phyloP scores from a whole-genome alignment of 192 early-diverging fungal species.

The Backusella mclennaniae region DNA sequence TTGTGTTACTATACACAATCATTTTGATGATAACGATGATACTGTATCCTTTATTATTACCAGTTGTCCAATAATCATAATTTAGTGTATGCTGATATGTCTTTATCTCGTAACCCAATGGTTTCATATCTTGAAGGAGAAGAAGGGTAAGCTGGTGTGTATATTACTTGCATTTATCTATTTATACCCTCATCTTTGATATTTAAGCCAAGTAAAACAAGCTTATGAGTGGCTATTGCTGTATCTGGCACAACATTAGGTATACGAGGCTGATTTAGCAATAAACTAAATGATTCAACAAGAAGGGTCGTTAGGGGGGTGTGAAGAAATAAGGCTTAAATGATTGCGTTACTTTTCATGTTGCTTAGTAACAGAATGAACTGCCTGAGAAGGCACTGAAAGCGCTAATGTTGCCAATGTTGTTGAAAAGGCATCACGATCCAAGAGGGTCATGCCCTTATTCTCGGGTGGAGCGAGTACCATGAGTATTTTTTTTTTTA shows the following conservation, averaged over 20 bases:
- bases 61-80: constrained; percentile 68
- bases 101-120: neutral
- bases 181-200: constrained; percentile 24
- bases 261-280: neutral
- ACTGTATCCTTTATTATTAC: constrained; percentile 34
- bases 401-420: neutral
- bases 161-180: neutral
- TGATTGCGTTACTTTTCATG: constrained; percentile 2
- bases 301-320: neutral
- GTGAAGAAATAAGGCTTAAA: neutral
- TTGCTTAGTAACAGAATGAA: neutral
- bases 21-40: neutral
- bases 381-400: neutral
- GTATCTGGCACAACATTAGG: constrained; percentile 12
- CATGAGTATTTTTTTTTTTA: neutral
- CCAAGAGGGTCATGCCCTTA: constrained; percentile 11
- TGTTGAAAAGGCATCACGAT: constrained; percentile 11
- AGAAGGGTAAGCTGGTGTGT: neutral
- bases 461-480: constrained; percentile 7
- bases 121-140: neutral
- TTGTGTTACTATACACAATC: neutral
- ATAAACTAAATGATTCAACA: neutral
- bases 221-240: constrained; percentile 41
- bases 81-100: constrained; percentile 1
- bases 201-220: constrained; percentile 44